Evolutionary conservation across 2,329 filamentous ascomycete genomes (phyloP).

Genomic region (Leptographium lundbergii): DNA sequence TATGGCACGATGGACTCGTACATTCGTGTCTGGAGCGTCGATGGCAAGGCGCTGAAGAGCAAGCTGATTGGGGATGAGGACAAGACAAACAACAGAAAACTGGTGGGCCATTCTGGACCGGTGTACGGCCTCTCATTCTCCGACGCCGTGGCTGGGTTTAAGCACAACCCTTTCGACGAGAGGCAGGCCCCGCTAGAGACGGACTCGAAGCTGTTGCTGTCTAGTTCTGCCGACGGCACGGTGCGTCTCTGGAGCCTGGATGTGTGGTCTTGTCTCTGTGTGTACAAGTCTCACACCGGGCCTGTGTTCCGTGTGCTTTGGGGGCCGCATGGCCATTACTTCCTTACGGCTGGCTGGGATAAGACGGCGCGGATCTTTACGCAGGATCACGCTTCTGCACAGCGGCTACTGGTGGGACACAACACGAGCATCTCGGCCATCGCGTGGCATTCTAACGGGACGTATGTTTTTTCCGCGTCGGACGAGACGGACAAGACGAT

Average conservation of each 20-base stretch:
- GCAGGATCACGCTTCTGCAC: slow-evolving; percentile 81
- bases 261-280: slow-evolving; percentile 79
- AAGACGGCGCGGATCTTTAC: slow-evolving; percentile 85
- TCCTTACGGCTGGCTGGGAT: slow-evolving; percentile 76
- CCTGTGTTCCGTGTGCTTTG: slow-evolving; percentile 82
- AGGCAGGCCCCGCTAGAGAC: slow-evolving; percentile 34
- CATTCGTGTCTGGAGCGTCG: slow-evolving; percentile 85
- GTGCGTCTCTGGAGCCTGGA: slow-evolving; percentile 90
- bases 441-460: slow-evolving; percentile 89
- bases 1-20: slow-evolving; percentile 89
- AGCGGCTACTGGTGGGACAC: slow-evolving; percentile 82
- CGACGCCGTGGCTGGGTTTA: slow-evolving; percentile 44
- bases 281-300: slow-evolving; percentile 86
- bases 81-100: slow-evolving; percentile 51
- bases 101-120: slow-evolving; percentile 82
- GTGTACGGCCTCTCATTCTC: slow-evolving; percentile 88
- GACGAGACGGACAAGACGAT: slow-evolving; percentile 79
- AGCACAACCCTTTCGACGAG: slow-evolving; percentile 38
- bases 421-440: slow-evolving; percentile 85
- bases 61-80: slow-evolving; percentile 46
- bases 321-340: slow-evolving; percentile 93
- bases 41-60: slow-evolving; percentile 68
- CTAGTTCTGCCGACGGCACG: slow-evolving; percentile 75
- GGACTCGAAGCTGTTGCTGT: slow-evolving; percentile 65
- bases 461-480: slow-evolving; percentile 86